A percentile compares a stretch with the other conserved stretches of the same genome.
Conservation (phyloP, 176 grass and related monocot species). For the Saccharum spontaneum region DNA sequence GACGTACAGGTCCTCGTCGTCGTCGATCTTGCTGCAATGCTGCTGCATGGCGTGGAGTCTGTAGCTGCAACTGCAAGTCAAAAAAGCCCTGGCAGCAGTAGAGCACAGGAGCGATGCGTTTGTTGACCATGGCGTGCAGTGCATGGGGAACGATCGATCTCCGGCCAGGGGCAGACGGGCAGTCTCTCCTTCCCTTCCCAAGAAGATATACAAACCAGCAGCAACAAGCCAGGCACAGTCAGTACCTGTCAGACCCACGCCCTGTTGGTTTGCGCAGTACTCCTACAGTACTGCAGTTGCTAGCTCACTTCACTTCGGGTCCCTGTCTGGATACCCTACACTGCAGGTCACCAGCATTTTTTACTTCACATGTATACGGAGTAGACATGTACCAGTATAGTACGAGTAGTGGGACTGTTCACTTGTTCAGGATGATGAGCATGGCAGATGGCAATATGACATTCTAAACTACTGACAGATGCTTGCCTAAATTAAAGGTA, state of each 20-base stretch:
- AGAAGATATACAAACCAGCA: slow-evolving; percentile 49
- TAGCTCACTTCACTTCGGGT: background rate
- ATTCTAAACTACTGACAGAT: too few relatives aligned
- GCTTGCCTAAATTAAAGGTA: too few relatives aligned
- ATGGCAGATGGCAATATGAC: background rate
- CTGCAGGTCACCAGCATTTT: too few relatives aligned
- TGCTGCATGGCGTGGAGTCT: background rate
- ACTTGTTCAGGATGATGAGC: background rate
- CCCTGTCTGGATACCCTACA: too few relatives aligned
- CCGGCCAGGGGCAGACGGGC: slow-evolving; percentile 3
- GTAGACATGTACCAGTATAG: background rate
- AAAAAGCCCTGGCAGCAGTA: slow-evolving; percentile 9
- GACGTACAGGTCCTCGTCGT: too few relatives aligned
- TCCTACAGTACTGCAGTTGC: background rate
- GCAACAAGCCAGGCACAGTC: slow-evolving; percentile 46
- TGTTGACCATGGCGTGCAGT: slow-evolving; percentile 38
- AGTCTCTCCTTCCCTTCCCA: slow-evolving; percentile 41
- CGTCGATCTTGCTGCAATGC: slow-evolving; percentile 12
- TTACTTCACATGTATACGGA: too few relatives aligned
- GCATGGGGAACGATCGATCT: slow-evolving; percentile 44
- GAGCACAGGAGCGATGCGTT: background rate
- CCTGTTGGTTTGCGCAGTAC: background rate
- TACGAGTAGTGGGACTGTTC: background rate
- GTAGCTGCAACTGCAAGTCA: background rate
- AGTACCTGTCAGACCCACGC: slow-evolving; percentile 33